phyloP scores from a whole-genome alignment of 2,329 filamentous ascomycete genomes.

The Aureobasidium subglaciale region DNA sequence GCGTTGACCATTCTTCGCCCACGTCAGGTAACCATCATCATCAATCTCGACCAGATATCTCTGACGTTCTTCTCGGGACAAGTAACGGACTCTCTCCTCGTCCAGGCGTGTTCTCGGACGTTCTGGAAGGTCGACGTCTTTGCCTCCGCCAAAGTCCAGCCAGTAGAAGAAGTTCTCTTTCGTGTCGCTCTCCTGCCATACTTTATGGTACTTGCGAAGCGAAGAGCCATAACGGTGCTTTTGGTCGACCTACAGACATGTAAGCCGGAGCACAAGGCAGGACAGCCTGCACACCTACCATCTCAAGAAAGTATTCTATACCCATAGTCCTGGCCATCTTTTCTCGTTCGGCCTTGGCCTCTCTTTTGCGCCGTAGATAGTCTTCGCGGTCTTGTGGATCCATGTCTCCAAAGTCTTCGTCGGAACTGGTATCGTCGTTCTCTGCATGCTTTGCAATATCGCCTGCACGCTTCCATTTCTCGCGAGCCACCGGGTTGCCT shows the following conservation, averaged over 20 bases:
- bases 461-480: conserved; percentile 70
- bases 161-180: conserved; percentile 91
- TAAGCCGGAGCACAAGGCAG: not conserved
- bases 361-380: conserved; percentile 33
- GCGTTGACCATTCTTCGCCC: conserved; percentile 72
- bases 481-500: conserved; percentile 35
- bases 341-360: conserved; percentile 51
- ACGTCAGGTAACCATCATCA: conserved; percentile 66
- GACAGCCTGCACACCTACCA: conserved; percentile 46
- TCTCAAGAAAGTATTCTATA: conserved; percentile 75
- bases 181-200: conserved; percentile 72
- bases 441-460: conserved; percentile 65
- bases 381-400: conserved; percentile 29
- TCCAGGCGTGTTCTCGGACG: conserved; percentile 71
- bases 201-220: conserved; percentile 69
- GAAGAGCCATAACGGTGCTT: conserved; percentile 87
- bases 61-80: conserved; percentile 73
- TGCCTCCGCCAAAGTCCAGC: conserved; percentile 77
- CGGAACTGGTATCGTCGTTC: conserved; percentile 53
- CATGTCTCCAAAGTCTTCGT: conserved; percentile 37
- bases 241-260: conserved; percentile 31
- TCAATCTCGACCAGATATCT: conserved; percentile 77
- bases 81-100: conserved; percentile 72
- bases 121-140: conserved; percentile 58
- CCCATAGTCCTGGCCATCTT: conserved; percentile 73